These are phyloP conservation scores for Aegle marmelos DNA, from an alignment of 345 rosid species.

Conservation along the genomic window DNA sequence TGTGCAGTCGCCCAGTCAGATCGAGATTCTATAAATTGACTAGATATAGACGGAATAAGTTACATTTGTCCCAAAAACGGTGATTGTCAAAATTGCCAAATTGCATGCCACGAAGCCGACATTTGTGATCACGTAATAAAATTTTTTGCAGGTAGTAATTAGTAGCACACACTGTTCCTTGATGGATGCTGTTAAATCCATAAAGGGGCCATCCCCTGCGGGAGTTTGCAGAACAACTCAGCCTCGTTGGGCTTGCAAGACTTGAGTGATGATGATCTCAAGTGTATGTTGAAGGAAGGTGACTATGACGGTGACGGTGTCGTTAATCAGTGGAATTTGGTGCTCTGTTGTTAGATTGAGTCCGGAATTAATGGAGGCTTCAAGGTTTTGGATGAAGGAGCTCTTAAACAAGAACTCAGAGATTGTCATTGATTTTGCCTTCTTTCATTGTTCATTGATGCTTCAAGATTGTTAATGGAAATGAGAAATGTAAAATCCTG, in stretches of 20 bases:
- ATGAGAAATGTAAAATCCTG: neutral
- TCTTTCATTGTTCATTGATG: neutral
- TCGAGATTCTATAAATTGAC: too few relatives aligned
- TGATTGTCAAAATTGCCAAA: too few relatives aligned
- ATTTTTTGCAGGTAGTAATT: too few relatives aligned
- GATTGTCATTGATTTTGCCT: constrained; percentile 2
- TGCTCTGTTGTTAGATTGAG: constrained; percentile 79
- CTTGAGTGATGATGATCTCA: too few relatives aligned
- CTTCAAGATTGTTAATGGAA: neutral
- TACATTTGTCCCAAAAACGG: too few relatives aligned
- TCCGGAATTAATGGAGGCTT: constrained; percentile 80
- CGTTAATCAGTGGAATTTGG: constrained; percentile 86
- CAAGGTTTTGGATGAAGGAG: constrained; percentile 52
- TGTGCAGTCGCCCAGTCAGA: too few relatives aligned
- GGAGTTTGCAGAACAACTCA: too few relatives aligned
- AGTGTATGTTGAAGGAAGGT: constrained; percentile 66
- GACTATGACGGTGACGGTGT: constrained; percentile 74
- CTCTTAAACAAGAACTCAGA: constrained; percentile 46
- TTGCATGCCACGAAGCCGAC: too few relatives aligned
- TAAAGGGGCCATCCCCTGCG: constrained; percentile 54
- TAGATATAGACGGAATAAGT: too few relatives aligned
- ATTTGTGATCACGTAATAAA: too few relatives aligned
- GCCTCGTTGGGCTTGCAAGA: too few relatives aligned
- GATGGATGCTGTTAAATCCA: constrained; percentile 41
- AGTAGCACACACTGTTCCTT: constrained; percentile 22